Evolutionary conservation across 208 protist genomes (phyloP).

Genomic region (Leishmania mexicana): DNA sequence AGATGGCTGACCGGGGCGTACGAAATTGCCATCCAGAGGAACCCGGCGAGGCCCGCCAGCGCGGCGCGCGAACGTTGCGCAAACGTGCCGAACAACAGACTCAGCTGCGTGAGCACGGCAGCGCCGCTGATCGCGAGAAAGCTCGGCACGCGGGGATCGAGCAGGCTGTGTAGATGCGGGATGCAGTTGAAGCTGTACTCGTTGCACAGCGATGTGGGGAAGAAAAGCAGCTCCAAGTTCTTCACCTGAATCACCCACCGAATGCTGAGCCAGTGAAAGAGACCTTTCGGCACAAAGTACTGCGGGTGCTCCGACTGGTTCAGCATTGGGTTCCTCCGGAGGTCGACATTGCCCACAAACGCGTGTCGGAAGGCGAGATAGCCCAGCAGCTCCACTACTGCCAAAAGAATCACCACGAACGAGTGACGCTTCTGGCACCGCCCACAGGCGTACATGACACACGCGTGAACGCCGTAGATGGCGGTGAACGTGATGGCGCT

Average conservation of each 20-base stretch:
- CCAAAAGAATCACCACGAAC: slow-evolving; percentile 16
- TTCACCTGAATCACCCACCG: slow-evolving; percentile 68
- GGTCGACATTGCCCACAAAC: slow-evolving; percentile 59
- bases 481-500: slow-evolving; percentile 76
- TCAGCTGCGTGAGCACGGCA: background rate
- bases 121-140: slow-evolving; percentile 29
- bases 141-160: slow-evolving; percentile 41
- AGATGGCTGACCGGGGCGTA: slow-evolving; percentile 84
- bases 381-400: slow-evolving; percentile 24
- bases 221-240: slow-evolving; percentile 83
- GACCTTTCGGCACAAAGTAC: slow-evolving; percentile 44
- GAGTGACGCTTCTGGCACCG: slow-evolving; percentile 13
- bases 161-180: slow-evolving; percentile 44
- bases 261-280: slow-evolving; percentile 48
- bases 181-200: slow-evolving; percentile 93
- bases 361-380: slow-evolving; percentile 56
- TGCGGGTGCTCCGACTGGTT: slow-evolving; percentile 85
- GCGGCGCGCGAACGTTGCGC: slow-evolving; percentile 11
- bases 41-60: slow-evolving; percentile 25
- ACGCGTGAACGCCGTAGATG: slow-evolving; percentile 53
- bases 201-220: slow-evolving; percentile 68
- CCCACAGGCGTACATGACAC: slow-evolving; percentile 34
- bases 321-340: slow-evolving; percentile 46
- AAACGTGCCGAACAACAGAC: slow-evolving; percentile 23
- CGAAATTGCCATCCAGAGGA: slow-evolving; percentile 76